Conservation (phyloP, 2,329 filamentous ascomycete genomes). For the Annulohypoxylon truncatum region DNA sequence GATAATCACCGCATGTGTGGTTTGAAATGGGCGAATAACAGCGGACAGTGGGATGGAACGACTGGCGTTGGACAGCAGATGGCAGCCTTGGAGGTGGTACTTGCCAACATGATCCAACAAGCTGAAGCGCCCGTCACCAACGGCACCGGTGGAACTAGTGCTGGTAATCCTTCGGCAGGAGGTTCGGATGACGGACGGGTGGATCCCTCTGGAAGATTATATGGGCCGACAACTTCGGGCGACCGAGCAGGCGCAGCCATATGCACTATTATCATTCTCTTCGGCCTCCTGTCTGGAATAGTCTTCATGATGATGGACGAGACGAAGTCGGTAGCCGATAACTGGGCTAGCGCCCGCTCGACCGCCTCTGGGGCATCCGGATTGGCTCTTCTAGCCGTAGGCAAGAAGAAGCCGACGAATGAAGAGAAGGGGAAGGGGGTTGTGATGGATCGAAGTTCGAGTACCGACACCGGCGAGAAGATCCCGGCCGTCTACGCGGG, state of each 20-base stretch:
- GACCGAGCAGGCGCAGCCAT: conserved; percentile 78
- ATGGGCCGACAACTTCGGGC: conserved; percentile 62
- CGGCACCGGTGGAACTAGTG: conserved; percentile 62
- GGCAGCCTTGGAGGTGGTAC: conserved; percentile 73
- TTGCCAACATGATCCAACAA: conserved; percentile 68
- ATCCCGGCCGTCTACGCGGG: conserved; percentile 23
- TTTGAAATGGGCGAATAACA: conserved; percentile 66
- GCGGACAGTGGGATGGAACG: conserved; percentile 65
- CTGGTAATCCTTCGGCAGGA: conserved; percentile 59
- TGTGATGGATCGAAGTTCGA: conserved; percentile 36
- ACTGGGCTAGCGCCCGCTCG: conserved; percentile 42
- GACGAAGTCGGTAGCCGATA: conserved; percentile 45
- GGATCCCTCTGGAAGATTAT: conserved; percentile 42
- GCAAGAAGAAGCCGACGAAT: background rate
- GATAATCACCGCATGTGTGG: conserved; percentile 69
- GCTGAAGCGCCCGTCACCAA: conserved; percentile 55
- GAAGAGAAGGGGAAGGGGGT: conserved; percentile 37
- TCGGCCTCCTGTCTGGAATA: conserved; percentile 64
- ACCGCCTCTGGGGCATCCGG: conserved; percentile 14
- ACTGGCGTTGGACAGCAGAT: conserved; percentile 77
- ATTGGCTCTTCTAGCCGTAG: conserved; percentile 11
- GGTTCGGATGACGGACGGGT: conserved; percentile 59
- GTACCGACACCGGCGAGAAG: conserved; percentile 37
- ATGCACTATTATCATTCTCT: conserved; percentile 67
- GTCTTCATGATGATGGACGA: conserved; percentile 64